A percentile compares a stretch with the other conserved stretches of the same genome.
Evolutionary conservation across 208 protist genomes (phyloP).

Genomic region (Crithidia bombi): DNA sequence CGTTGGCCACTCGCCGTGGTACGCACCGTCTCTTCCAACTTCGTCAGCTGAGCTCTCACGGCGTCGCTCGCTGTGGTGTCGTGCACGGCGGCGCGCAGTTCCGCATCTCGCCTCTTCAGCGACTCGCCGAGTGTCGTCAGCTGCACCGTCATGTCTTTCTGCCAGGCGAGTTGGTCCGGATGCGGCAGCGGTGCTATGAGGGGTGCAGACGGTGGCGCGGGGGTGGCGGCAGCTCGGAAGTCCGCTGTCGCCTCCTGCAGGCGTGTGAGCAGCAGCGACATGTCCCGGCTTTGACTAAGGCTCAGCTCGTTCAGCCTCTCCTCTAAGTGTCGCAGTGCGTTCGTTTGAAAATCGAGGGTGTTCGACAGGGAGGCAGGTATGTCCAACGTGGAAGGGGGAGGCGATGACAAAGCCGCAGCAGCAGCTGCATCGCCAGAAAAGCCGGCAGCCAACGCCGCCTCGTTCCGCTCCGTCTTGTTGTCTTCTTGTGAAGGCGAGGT

Average conservation of each 20-base stretch:
- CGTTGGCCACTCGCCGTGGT: constrained; percentile 3
- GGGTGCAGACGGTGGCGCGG: constrained; percentile 1
- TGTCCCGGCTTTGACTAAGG: constrained; percentile 24
- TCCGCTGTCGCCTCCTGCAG: constrained; percentile 27
- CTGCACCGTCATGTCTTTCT: constrained; percentile 5
- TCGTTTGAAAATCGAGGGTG: constrained; percentile 20
- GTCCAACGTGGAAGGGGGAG: constrained; percentile 7
- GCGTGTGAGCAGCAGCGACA: constrained; percentile 15
- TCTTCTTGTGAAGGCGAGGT: background rate
- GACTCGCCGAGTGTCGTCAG: constrained; percentile 20
- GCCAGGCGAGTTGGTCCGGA: constrained; percentile 19
- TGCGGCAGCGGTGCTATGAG: constrained; percentile 1
- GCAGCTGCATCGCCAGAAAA: background rate
- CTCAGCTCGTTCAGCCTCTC: constrained; percentile 20
- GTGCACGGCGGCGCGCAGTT: constrained; percentile 26
- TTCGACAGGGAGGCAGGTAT: constrained; percentile 16
- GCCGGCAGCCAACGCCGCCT: background rate
- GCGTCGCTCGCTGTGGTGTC: constrained; percentile 4
- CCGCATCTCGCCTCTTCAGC: constrained; percentile 23
- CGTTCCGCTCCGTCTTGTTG: background rate
- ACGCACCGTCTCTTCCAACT: constrained; percentile 14
- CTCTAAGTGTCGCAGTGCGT: constrained; percentile 26
- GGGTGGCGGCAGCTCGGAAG: constrained; percentile 8
- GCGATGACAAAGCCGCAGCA: background rate
- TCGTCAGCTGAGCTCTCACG: constrained; percentile 21